phyloP scores from a whole-genome alignment of 83 land plant genomes.

The Diphasiastrum complanatum region DNA sequence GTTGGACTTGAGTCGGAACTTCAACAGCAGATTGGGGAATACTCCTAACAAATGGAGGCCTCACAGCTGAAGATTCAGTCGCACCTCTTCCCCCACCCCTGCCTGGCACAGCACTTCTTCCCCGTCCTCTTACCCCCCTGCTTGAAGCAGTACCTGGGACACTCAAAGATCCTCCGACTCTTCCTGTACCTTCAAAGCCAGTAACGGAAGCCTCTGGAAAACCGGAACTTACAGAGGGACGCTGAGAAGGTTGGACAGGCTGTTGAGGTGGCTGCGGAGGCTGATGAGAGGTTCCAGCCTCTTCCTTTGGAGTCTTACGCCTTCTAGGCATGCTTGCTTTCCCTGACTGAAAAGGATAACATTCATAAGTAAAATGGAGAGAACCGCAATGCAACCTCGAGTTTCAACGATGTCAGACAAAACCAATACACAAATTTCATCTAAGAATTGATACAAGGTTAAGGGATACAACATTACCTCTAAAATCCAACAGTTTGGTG shows the following conservation, averaged over 20 bases:
- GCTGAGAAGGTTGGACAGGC: neutral
- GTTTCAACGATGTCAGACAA: no score
- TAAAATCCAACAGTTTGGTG: no score
- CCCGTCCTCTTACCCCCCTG: conserved; percentile 20
- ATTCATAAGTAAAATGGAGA: no score
- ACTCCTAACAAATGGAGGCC: conserved; percentile 3
- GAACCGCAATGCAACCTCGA: no score
- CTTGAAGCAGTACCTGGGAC: neutral
- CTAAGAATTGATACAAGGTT: no score
- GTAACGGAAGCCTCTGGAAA: conserved; percentile 3
- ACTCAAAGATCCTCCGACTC: neutral
- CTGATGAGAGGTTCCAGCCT: conserved; percentile 14
- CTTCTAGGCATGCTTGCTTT: conserved; percentile 33
- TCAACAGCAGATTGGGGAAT: neutral
- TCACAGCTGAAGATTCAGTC: neutral
- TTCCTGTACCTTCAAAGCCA: conserved; percentile 11
- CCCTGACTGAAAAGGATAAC: no score
- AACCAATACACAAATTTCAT: no score
- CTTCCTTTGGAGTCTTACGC: conserved; percentile 32
- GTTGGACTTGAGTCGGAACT: neutral
- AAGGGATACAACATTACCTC: no score
- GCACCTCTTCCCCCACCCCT: conserved; percentile 17
- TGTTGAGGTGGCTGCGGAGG: conserved; percentile 6
- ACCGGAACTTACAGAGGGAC: neutral
- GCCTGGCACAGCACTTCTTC: conserved; percentile 6